Conservation (phyloP, 108 stramenopile species). For the Cyclotella baltica region DNA sequence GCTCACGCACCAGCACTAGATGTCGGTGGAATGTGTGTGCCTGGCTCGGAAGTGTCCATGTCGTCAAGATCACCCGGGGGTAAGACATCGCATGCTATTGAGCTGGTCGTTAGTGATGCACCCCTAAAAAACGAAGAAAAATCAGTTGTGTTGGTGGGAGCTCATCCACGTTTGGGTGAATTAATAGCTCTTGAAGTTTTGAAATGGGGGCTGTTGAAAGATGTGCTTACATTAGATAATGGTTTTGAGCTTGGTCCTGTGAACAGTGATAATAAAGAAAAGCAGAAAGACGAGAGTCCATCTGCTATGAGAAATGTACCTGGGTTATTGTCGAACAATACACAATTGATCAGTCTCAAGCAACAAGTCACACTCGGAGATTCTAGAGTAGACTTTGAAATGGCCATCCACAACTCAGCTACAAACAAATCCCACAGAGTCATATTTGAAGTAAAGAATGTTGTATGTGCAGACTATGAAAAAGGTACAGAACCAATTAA, state of each 20-base stretch:
- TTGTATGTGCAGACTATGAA: slow-evolving; percentile 52
- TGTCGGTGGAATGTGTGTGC: slow-evolving; percentile 48
- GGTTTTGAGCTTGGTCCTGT: slow-evolving; percentile 38
- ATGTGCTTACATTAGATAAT: slow-evolving; percentile 25
- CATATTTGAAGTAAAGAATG: slow-evolving; percentile 57
- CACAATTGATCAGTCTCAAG: slow-evolving; percentile 25
- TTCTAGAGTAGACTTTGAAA: slow-evolving; percentile 47
- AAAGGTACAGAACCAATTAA: slow-evolving; percentile 34
- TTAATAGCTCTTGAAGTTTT: slow-evolving; percentile 43
- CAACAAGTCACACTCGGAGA: slow-evolving; percentile 51
- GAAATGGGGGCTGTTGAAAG: slow-evolving; percentile 31
- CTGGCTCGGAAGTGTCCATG: slow-evolving; percentile 37
- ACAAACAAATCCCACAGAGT: slow-evolving; percentile 13
- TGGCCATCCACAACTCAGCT: slow-evolving; percentile 18
- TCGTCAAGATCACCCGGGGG: slow-evolving; percentile 41
- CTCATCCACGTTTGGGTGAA: slow-evolving; percentile 52
- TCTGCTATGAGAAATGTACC: too few species aligned
- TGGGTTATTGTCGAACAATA: too few species aligned
- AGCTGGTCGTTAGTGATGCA: slow-evolving; percentile 38
- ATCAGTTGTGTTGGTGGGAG: slow-evolving; percentile 45
- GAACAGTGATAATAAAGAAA: not conserved
- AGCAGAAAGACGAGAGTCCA: slow-evolving; percentile 7
- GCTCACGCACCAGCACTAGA: slow-evolving; percentile 59
- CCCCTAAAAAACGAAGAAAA: not conserved
- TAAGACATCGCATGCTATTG: slow-evolving; percentile 59